Conservation (phyloP, 306 rosid species). For the Purshia tridentata region DNA sequence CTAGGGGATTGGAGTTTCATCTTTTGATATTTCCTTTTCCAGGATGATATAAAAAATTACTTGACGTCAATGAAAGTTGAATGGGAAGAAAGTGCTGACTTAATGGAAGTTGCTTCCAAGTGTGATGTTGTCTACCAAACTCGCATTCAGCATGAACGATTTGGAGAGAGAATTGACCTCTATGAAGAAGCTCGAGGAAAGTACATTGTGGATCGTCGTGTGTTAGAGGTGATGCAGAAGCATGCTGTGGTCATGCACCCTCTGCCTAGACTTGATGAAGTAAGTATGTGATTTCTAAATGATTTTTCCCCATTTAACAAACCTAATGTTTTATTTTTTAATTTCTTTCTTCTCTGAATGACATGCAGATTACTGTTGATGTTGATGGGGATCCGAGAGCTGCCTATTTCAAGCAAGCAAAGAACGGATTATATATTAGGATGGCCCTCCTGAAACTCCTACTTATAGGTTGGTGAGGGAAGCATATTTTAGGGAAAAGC, state of each 20-base stretch:
- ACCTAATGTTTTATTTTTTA: not conserved
- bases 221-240: slow-evolving; percentile 64
- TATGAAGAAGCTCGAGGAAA: slow-evolving; percentile 90
- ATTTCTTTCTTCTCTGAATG: not conserved
- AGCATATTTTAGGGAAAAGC: too few relatives aligned
- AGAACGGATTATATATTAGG: slow-evolving; percentile 78
- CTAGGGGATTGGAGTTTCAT: not conserved
- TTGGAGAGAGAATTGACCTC: slow-evolving; percentile 71
- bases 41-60: slow-evolving; percentile 86
- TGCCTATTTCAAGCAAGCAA: slow-evolving; percentile 84
- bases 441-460: slow-evolving; percentile 86
- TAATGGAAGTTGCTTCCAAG: slow-evolving; percentile 74
- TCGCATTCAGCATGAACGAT: slow-evolving; percentile 79
- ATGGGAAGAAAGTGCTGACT: slow-evolving; percentile 86
- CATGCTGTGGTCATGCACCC: slow-evolving; percentile 91
- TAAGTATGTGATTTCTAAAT: slow-evolving; percentile 25
- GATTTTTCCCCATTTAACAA: not conserved
- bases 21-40: slow-evolving; percentile 14
- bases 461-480: slow-evolving; percentile 67
- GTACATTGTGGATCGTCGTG: slow-evolving; percentile 62
- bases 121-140: slow-evolving; percentile 94
- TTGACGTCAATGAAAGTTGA: slow-evolving; percentile 60
- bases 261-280: slow-evolving; percentile 91
- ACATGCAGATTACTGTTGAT: slow-evolving; percentile 63
- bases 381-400: slow-evolving; percentile 77